Base-by-base conservation (phyloP, 306 rosid species). In the Castanopsis chinensis region DNA sequence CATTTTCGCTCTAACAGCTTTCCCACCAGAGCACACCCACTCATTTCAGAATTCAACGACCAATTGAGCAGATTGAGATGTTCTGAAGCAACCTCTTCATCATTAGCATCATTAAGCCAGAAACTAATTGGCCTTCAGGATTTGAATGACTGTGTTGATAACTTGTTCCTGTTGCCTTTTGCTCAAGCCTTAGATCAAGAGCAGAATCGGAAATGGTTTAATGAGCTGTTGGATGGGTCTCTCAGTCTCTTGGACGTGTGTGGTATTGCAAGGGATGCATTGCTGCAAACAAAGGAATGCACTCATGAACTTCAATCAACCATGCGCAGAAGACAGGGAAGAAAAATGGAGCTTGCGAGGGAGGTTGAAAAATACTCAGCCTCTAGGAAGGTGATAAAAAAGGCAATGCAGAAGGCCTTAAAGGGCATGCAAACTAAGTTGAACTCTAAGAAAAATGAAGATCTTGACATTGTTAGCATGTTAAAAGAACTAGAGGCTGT, bases 1-100 rank as follows among this genome's bases (percentile, higher is more conserved):
- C 87, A 83, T 80, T 76, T 80, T 73, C 89, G 83, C 73, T 86
- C 85, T 32, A 76, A 70, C n/a, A 86, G 89, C 35, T 80, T 83
- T 28, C 89, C 89, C 4, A 79, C 76, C 5, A 80, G 59, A 49
- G 81, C 83, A 58, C 81, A 83, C 67, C 89, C 89, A 1, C 23
- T 86, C 9, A 74, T 83, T 77, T 63, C 83, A 71, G 83, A 77
- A 74, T 77, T 84, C 81, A 77, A 77, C 35, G 4, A 83, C 37
- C 78, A 55, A 56, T 65, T 86, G 63, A 35, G 71, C 3, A 76
- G 80, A 54, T 30, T 82, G 49, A 76, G 72, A 69, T 21, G 74
- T 72, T 76, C 76, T 69, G 80, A 73, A 59, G 52, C 20, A 30
- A 45, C 78, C 51, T 72, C 82, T 20, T 55, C 79, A 2, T 72